phyloP scores from a whole-genome alignment of 257 asterid species.

The Forsythia viridissima region DNA sequence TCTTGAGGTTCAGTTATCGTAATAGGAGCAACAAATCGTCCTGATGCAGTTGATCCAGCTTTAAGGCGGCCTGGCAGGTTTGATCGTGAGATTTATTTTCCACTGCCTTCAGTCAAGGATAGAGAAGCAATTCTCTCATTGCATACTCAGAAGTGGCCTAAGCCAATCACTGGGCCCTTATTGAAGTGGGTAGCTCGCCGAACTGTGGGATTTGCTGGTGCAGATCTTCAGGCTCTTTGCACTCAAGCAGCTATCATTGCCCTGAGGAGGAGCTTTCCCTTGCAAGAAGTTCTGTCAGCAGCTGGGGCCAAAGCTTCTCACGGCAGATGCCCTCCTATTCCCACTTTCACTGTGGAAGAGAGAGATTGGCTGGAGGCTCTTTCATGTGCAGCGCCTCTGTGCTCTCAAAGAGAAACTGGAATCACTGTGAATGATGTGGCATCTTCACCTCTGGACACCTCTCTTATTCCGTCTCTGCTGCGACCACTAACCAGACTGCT shows the following conservation, averaged over 20 bases:
- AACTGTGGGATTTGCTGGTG: conserved; percentile 98
- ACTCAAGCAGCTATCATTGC: conserved; percentile 90
- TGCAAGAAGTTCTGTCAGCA: conserved; percentile 70
- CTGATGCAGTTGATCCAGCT: conserved; percentile 96
- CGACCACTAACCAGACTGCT: conserved; percentile 66
- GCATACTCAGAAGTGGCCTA: conserved; percentile 93
- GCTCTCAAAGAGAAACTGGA: conserved; percentile 91
- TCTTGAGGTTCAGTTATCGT: conserved; percentile 83
- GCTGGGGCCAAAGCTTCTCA: conserved; percentile 48
- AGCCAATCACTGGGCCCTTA: conserved; percentile 73
- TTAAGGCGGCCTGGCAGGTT: conserved; percentile 97
- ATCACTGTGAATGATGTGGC: conserved; percentile 69
- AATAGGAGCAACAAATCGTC: conserved; percentile 96
- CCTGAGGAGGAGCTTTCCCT: conserved; percentile 78
- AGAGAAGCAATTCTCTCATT: conserved; percentile 84
- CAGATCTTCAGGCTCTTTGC: conserved; percentile 98
- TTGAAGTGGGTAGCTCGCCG: conserved; percentile 75
- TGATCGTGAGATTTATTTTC: conserved; percentile 93
- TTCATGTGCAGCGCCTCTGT: conserved; percentile 83
- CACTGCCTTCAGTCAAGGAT: conserved; percentile 84
- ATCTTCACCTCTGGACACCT: conserved; percentile 65
- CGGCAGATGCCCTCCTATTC: conserved; percentile 54
- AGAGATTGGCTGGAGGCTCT: conserved; percentile 95
- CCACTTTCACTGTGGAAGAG: conserved; percentile 78
- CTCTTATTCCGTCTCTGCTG: conserved; percentile 75